Conservation (phyloP, 129 eudicot genomes). For the Lactuca saligna region DNA sequence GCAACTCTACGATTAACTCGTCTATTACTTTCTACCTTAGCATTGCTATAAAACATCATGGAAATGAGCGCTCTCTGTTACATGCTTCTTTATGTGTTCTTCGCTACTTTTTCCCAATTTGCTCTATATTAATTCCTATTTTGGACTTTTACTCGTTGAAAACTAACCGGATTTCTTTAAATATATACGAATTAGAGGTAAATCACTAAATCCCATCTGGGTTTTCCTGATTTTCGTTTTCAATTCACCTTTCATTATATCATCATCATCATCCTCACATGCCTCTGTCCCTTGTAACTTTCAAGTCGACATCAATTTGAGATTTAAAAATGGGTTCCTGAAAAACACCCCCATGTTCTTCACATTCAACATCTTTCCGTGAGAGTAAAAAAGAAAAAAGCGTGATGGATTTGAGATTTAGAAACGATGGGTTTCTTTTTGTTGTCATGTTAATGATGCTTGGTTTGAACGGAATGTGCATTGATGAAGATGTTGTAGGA, state of each 20-base stretch:
- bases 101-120: slow-evolving; percentile 19
- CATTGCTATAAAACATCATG: slow-evolving; percentile 44
- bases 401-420: slow-evolving; percentile 28
- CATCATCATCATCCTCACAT: slow-evolving; percentile 29
- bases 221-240: neutral
- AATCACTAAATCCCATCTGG: slow-evolving; percentile 25
- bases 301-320: slow-evolving; percentile 14
- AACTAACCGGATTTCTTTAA: slow-evolving; percentile 20
- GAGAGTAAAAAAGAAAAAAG: slow-evolving; percentile 25
- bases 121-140: slow-evolving; percentile 22
- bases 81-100: slow-evolving; percentile 20
- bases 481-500: slow-evolving; percentile 32
- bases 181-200: slow-evolving; percentile 16
- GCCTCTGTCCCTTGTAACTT: slow-evolving; percentile 17
- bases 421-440: slow-evolving; percentile 14
- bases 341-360: slow-evolving; percentile 4
- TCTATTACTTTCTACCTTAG: slow-evolving; percentile 35
- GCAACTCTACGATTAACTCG: slow-evolving; percentile 34
- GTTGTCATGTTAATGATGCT: slow-evolving; percentile 24
- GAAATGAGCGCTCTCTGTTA: slow-evolving; percentile 29
- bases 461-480: slow-evolving; percentile 25
- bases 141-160: slow-evolving; percentile 30
- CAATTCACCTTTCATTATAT: slow-evolving; percentile 12
- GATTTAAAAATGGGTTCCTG: slow-evolving; percentile 9
- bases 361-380: neutral